These are phyloP conservation scores for Bryopsis sp. DNA, from an alignment of 139 green algal genomes.

Conservation along the genomic window DNA sequence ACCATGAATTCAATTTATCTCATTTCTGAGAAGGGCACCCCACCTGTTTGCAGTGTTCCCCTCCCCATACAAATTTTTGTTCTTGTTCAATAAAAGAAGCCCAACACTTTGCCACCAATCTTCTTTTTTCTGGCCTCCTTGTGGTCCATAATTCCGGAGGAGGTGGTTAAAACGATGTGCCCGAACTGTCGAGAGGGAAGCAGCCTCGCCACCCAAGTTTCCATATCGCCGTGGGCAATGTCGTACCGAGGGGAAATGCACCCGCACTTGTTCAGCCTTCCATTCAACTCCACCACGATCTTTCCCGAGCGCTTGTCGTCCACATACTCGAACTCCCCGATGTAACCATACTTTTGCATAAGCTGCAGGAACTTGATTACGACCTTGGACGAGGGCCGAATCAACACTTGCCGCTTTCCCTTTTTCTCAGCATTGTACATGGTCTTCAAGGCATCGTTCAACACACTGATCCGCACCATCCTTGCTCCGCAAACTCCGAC, in stretches of 20 bases:
- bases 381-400: constrained; percentile 94
- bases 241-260: constrained; percentile 97
- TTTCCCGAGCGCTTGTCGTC: constrained; percentile 97
- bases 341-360: constrained; percentile 96
- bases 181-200: constrained; percentile 97
- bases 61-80: too few relatives aligned
- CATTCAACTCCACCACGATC: constrained; percentile 99
- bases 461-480: constrained; percentile 93
- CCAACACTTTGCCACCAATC: constrained; percentile 90
- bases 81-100: constrained; percentile 81
- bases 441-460: constrained; percentile 93
- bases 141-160: constrained; percentile 97
- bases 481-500: too few relatives aligned
- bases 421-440: constrained; percentile 99
- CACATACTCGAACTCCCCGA: constrained; percentile 94
- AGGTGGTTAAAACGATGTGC: constrained; percentile 95
- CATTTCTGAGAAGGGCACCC: too few relatives aligned
- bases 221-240: constrained; percentile 58
- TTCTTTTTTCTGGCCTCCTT: constrained; percentile 96
- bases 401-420: constrained; percentile 92
- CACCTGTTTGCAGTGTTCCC: background rate
- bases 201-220: constrained; percentile 91
- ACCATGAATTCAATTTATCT: background rate
- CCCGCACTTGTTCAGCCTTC: constrained; percentile 98
- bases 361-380: constrained; percentile 99